Evolutionary conservation across 352 stramenopile genomes (phyloP).

Genomic region (Heterotrichella gracilis): DNA sequence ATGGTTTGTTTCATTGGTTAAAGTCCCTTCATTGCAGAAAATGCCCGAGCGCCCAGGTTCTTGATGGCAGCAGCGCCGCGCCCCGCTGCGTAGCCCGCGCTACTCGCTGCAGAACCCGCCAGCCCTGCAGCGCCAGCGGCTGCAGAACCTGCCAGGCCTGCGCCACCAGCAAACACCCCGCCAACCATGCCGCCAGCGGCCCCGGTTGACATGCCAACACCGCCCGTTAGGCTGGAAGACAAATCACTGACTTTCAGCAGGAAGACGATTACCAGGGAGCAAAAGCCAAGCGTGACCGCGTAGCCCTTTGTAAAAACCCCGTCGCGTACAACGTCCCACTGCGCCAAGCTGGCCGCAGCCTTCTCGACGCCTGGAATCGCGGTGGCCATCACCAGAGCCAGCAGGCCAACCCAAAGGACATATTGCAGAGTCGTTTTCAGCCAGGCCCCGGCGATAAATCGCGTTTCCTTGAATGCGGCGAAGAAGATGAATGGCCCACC

Average conservation of each 20-base stretch:
- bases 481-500: neutral
- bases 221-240: neutral
- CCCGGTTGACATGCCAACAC: neutral
- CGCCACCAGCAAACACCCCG: neutral
- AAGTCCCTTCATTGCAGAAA: conserved; percentile 3
- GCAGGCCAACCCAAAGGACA: neutral
- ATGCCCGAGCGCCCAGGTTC: neutral
- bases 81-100: neutral
- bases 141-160: neutral
- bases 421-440: conserved; percentile 4
- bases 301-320: conserved; percentile 1
- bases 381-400: neutral
- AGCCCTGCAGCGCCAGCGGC: neutral
- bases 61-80: neutral
- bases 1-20: conserved; percentile 7
- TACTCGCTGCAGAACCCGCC: neutral
- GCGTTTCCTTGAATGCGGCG: neutral
- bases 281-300: neutral
- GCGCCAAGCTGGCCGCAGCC: neutral
- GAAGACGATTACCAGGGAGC: neutral
- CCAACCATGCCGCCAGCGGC: neutral
- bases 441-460: neutral
- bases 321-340: neutral
- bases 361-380: neutral
- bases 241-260: conserved; percentile 4